Base-by-base conservation (phyloP, 768 basidiomycete genomes). In the Clitopilus hobsonii region DNA sequence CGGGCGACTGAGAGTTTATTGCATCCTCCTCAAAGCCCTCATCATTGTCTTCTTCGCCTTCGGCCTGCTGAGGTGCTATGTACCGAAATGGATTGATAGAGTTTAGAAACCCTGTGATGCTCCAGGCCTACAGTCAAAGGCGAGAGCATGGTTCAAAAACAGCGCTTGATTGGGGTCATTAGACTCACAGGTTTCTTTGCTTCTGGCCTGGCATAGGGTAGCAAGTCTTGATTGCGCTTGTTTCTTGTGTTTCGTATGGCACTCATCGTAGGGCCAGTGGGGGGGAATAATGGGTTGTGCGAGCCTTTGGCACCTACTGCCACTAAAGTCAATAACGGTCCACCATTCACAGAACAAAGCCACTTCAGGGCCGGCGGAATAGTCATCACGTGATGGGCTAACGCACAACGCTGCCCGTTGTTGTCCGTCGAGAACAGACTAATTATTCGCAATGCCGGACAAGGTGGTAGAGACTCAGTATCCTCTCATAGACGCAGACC, bases 401-500 rank as follows among this genome's bases (percentile, higher is more conserved):
- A 23, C 25, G 24, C 28, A 18, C 38, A 32, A 18, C 28, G 52
- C 38, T 4, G 30, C 52, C 64, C 64, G 65, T 64, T 67, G 65
- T 67, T 64, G 63, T 66, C 67, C 68, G 62, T 60, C 66, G 59
- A 60, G 61, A 58, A 61, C 38, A 41, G 53, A 53, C 53, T 59
- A 49, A 59, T 45, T 51, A 38, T n/a, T n/a, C n/a, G 72, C 69
- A 58, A 81, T 82, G 80, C 79, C 82, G 51, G 67, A 70, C 58
- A 79, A 78, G 66, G 66, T 75, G 56, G 69, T 77, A 53, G 67
- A 74, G 64, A 84, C 88, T 36, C 85, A 86, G 23, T 96, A 84
- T 74, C 94, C 94, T 49, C 86, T 96, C 71, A 90, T 98, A 73
- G 96, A 98, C 72, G 77, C 85, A 0, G 96, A 98, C 77, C 96